Conservation (phyloP, 2,329 filamentous ascomycete genomes). For the Aureobasidium sp. region DNA sequence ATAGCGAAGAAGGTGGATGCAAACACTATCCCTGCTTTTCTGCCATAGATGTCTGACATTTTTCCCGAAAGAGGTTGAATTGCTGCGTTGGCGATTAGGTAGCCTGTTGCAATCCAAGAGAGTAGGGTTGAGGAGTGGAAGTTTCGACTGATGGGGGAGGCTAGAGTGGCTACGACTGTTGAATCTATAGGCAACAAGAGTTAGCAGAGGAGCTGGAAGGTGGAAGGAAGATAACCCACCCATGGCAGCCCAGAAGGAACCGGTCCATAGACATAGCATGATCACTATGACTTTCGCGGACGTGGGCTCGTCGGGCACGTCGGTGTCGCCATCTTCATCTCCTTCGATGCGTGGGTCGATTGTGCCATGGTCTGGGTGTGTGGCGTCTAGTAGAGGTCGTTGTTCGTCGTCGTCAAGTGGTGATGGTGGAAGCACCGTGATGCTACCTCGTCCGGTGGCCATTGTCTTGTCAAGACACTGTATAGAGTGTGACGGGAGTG, state of each 20-base stretch:
- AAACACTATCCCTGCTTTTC: slow-evolving; percentile 71
- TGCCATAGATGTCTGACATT: slow-evolving; percentile 75
- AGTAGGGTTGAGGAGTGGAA: slow-evolving; percentile 83
- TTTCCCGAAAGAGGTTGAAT: slow-evolving; percentile 82
- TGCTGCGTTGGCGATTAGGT: slow-evolving; percentile 78
- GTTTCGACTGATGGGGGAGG: slow-evolving; percentile 83
- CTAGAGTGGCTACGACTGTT: slow-evolving; percentile 88
- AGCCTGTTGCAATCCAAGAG: slow-evolving; percentile 77
- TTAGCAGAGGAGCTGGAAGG: too few relatives aligned
- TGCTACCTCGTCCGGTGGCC: slow-evolving; percentile 8
- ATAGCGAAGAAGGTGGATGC: slow-evolving; percentile 70
- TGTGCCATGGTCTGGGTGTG: slow-evolving; percentile 24
- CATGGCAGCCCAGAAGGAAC: slow-evolving; percentile 63
- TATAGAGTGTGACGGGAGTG: too few relatives aligned
- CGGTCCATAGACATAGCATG: slow-evolving; percentile 57
- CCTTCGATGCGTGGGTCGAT: slow-evolving; percentile 28
- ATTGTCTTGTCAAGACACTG: background rate
- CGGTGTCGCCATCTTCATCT: slow-evolving; percentile 31
- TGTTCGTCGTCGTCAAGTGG: slow-evolving; percentile 25
- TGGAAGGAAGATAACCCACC: slow-evolving; percentile 41
- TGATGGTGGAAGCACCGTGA: slow-evolving; percentile 18
- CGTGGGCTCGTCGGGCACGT: slow-evolving; percentile 47
- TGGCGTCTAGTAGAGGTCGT: slow-evolving; percentile 22
- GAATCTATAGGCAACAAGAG: slow-evolving; percentile 67
- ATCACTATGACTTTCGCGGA: slow-evolving; percentile 54